Percentiles rank a stretch among this genome's conserved stretches.
These are phyloP conservation scores for Tephrocybe sp. DNA, from an alignment of 768 basidiomycete species.

Conservation along the genomic window DNA sequence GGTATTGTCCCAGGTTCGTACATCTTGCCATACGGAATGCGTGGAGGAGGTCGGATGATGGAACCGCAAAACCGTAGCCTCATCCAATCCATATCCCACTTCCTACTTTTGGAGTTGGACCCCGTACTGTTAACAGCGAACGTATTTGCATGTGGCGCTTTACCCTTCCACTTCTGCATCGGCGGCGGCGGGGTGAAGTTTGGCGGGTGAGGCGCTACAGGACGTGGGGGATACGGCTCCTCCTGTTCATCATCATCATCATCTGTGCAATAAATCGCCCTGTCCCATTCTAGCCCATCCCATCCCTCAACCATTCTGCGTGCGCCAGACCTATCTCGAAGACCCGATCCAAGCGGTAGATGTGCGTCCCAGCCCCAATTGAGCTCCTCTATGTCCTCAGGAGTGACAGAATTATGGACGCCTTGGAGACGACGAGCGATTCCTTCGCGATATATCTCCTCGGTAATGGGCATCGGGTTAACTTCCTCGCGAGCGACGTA, in stretches of 20 bases:
- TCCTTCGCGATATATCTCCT: conserved; percentile 28
- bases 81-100: conserved; percentile 53
- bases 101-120: conserved; percentile 23
- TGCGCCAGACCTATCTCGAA: conserved; percentile 1
- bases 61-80: conserved; percentile 40
- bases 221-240: neutral
- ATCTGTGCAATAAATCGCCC: neutral
- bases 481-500: conserved; percentile 59
- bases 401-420: conserved; percentile 23
- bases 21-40: conserved; percentile 13
- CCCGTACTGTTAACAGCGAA: too few relatives aligned
- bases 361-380: conserved; percentile 37
- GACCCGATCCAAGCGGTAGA: conserved; percentile 19
- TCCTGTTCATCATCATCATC: neutral
- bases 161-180: conserved; percentile 12
- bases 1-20: conserved; percentile 46
- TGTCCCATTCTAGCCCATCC: neutral
- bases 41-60: neutral
- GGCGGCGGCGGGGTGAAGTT: neutral
- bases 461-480: conserved; percentile 39
- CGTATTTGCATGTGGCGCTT: conserved; percentile 8
- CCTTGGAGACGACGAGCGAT: conserved; percentile 21
- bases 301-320: neutral
- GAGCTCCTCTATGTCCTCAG: conserved; percentile 57
- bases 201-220: neutral